A percentile compares a stretch with the other conserved stretches of the same genome.
These are phyloP conservation scores for Conringia planisiliqua DNA, from an alignment of 345 rosid genomes.

Conservation along the genomic window DNA sequence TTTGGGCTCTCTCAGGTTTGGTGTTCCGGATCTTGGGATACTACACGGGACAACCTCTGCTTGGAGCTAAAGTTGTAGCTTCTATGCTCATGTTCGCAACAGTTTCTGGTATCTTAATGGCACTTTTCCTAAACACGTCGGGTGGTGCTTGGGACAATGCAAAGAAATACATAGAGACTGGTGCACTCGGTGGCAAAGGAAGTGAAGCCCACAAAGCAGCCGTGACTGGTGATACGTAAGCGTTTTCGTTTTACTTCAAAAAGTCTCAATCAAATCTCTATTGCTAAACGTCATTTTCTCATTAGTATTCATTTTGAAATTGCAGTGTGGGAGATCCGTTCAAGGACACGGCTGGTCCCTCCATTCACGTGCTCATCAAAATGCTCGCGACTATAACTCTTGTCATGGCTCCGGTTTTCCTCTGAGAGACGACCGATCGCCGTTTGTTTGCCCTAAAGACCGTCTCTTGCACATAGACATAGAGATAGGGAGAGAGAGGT, in stretches of 20 bases:
- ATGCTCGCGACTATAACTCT: conserved; percentile 88
- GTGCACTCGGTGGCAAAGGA: conserved; percentile 98
- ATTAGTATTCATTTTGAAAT: neutral
- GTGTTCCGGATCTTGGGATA: conserved; percentile 78
- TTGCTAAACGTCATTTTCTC: neutral
- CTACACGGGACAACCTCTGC: conserved; percentile 88
- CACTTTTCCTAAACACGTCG: conserved; percentile 94
- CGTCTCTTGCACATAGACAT: conserved; percentile 30
- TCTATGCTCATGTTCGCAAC: conserved; percentile 94
- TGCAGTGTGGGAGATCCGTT: conserved; percentile 98
- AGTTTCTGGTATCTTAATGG: conserved; percentile 97
- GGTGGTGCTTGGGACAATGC: conserved; percentile 99
- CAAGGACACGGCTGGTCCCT: conserved; percentile 97
- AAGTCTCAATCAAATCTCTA: neutral
- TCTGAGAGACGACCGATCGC: conserved; percentile 24
- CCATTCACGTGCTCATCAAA: conserved; percentile 82
- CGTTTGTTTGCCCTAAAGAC: neutral
- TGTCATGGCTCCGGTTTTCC: conserved; percentile 96
- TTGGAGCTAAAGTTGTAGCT: conserved; percentile 97
- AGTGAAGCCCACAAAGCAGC: conserved; percentile 98
- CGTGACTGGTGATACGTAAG: conserved; percentile 97
- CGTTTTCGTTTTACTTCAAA: neutral
- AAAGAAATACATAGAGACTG: conserved; percentile 92
- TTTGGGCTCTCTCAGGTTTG: conserved; percentile 51
- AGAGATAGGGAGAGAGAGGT: conserved; percentile 24